Conservation (phyloP, 345 rosid species). For the Carallia pectinifolia region DNA sequence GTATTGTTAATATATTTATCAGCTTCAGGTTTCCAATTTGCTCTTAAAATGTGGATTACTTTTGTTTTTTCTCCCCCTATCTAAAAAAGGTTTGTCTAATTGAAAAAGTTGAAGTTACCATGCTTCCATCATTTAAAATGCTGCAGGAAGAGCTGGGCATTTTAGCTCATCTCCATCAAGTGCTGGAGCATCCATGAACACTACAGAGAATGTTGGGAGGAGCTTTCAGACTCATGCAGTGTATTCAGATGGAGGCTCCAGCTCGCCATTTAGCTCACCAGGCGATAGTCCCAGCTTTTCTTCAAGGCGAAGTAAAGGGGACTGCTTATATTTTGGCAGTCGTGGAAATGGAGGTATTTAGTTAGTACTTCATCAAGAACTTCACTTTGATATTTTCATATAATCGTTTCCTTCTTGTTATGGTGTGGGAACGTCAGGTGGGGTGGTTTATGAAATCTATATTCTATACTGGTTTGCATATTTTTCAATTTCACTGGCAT, state of each 20-base stretch:
- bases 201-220: constrained; percentile 45
- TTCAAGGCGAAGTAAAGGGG: constrained; percentile 47
- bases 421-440: too few relatives aligned
- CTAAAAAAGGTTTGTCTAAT: neutral
- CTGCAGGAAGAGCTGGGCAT: constrained; percentile 53
- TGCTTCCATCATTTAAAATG: constrained; percentile 26
- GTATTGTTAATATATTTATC: constrained; percentile 79
- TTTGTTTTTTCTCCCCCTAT: neutral
- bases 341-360: constrained; percentile 74
- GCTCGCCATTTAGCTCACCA: constrained; percentile 41
- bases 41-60: constrained; percentile 9
- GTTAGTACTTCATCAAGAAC: constrained; percentile 4
- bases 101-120: constrained; percentile 18
- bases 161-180: constrained; percentile 41
- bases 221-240: constrained; percentile 47
- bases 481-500: neutral
- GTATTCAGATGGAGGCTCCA: constrained; percentile 43
- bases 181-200: constrained; percentile 42
- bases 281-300: constrained; percentile 38
- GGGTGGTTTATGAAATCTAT: too few relatives aligned
- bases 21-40: constrained; percentile 64
- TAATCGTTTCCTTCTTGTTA: neutral
- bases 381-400: neutral
- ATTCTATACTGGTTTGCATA: too few relatives aligned
- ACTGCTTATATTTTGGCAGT: constrained; percentile 71